Percentiles rank a stretch among this genome's conserved stretches.
Evolutionary conservation across 108 stramenopile species (phyloP).

Genomic region (Mediolabrus comicus): DNA sequence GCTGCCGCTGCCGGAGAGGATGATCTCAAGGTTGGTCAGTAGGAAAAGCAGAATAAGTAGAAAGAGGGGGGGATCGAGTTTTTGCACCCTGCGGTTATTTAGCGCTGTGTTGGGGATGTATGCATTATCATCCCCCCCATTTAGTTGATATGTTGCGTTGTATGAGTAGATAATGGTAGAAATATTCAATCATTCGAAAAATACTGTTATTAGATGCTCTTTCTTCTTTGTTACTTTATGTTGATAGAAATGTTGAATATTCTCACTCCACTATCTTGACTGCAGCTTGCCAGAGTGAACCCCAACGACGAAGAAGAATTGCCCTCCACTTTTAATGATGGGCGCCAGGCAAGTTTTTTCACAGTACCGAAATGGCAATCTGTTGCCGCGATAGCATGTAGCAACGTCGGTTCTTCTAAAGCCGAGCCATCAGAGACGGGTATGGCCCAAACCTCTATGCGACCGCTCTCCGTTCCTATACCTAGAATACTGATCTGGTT

Average conservation of each 20-base stretch:
- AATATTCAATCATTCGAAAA: neutral
- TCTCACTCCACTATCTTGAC: neutral
- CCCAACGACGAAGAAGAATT: neutral
- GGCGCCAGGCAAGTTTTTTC: constrained; percentile 42
- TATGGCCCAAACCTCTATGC: constrained; percentile 72
- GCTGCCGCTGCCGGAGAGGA: constrained; percentile 13
- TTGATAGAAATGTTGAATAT: neutral
- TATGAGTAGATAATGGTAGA: neutral
- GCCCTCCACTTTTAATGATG: neutral
- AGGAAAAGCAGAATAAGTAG: neutral
- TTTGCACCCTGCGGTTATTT: no score
- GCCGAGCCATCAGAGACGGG: constrained; percentile 16
- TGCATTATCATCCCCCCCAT: no score
- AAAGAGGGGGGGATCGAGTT: no score
- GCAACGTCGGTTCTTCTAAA: constrained; percentile 8
- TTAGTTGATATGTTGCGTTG: no score
- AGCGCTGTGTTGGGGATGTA: no score
- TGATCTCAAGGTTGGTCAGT: constrained; percentile 3
- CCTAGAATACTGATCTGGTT: constrained; percentile 46
- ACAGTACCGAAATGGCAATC: constrained; percentile 42
- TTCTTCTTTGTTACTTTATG: neutral
- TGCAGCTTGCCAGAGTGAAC: constrained; percentile 3
- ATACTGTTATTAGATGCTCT: no score
- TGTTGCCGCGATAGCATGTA: constrained; percentile 19
- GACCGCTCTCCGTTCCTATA: constrained; percentile 77